A percentile compares a stretch with the other conserved stretches of the same genome.
phyloP scores from a whole-genome alignment of 2,329 filamentous ascomycete genomes.

The Pestalotiopsis sp. region DNA sequence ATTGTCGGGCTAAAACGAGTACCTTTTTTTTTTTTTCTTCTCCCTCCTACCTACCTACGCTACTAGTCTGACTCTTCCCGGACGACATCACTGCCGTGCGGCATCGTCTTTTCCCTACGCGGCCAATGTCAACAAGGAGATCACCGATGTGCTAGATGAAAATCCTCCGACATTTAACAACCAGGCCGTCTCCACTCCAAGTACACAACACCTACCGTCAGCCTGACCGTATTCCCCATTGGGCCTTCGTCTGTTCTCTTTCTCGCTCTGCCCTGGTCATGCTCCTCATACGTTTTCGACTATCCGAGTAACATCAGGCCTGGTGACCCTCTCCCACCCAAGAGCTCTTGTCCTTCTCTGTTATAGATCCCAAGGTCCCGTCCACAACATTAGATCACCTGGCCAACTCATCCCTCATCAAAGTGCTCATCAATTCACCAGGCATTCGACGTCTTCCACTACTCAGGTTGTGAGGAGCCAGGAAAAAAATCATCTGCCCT shows the following conservation, averaged over 20 bases:
- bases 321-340: neutral
- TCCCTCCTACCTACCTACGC: neutral
- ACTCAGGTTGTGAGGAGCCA: neutral
- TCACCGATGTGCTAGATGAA: constrained; percentile 5
- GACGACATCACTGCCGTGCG: neutral
- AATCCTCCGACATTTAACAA: constrained; percentile 3
- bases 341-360: neutral
- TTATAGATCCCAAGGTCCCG: neutral
- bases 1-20: neutral
- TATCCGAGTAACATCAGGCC: neutral
- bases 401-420: constrained; percentile 1
- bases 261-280: neutral
- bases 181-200: constrained; percentile 4
- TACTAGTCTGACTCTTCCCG: neutral
- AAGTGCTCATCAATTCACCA: neutral
- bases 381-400: neutral
- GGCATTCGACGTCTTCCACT: neutral
- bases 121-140: constrained; percentile 9
- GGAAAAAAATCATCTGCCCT: neutral
- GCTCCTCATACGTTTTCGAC: neutral
- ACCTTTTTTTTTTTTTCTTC: neutral
- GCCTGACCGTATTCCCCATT: constrained; percentile 9
- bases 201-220: constrained; percentile 6
- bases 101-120: neutral
- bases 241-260: constrained; percentile 10